These are phyloP conservation scores for Mucor velutinosus DNA, from an alignment of 371 early-diverging fungal species.

Conservation along the genomic window DNA sequence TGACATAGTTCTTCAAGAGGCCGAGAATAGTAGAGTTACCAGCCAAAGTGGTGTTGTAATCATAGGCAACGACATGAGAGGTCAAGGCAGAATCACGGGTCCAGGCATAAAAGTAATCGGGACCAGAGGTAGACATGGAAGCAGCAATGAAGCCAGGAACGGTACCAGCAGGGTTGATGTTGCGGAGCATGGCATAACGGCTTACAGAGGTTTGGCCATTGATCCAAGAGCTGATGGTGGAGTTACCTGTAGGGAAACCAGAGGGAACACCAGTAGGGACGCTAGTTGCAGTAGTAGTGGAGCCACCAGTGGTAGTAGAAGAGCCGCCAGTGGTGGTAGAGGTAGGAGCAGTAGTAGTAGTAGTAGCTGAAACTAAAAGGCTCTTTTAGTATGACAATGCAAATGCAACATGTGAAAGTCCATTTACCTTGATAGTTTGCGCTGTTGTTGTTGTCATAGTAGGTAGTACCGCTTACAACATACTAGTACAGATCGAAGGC, in stretches of 20 bases:
- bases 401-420: neutral
- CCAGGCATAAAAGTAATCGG: slow-evolving; percentile 83
- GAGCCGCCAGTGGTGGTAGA: slow-evolving; percentile 14
- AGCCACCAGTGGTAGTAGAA: slow-evolving; percentile 20
- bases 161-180: slow-evolving; percentile 41
- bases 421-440: slow-evolving; percentile 14
- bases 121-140: slow-evolving; percentile 43
- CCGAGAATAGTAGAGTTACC: slow-evolving; percentile 15
- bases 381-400: neutral
- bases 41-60: slow-evolving; percentile 21
- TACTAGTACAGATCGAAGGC: slow-evolving; percentile 23
- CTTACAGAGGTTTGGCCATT: slow-evolving; percentile 18
- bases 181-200: slow-evolving; percentile 25
- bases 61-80: slow-evolving; percentile 46
- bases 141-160: slow-evolving; percentile 42
- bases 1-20: slow-evolving; percentile 35
- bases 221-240: slow-evolving; percentile 26
- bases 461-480: slow-evolving; percentile 33
- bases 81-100: slow-evolving; percentile 74
- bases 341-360: slow-evolving; percentile 8
- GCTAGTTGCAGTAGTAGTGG: slow-evolving; percentile 20
- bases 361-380: neutral
- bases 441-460: slow-evolving; percentile 42
- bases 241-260: slow-evolving; percentile 29
- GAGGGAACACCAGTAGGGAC: slow-evolving; percentile 14